These are phyloP conservation scores for Saitozyma sp. DNA, from an alignment of 768 basidiomycete genomes.

Conservation along the genomic window DNA sequence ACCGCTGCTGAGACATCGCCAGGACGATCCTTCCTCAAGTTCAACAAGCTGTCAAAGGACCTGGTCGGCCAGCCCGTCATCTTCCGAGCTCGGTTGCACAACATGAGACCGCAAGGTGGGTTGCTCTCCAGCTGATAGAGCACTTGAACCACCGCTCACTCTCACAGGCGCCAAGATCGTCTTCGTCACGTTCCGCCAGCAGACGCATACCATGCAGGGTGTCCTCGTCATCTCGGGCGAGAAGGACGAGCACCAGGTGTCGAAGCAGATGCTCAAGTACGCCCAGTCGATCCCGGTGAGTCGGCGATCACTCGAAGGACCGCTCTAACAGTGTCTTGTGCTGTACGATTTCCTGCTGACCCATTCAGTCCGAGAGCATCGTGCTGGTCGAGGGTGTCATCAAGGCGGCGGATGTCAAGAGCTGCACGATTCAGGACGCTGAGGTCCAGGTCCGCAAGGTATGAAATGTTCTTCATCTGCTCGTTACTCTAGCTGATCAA, in stretches of 20 bases:
- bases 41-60: slow-evolving; percentile 62
- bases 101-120: slow-evolving; percentile 76
- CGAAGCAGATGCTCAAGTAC: slow-evolving; percentile 98
- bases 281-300: slow-evolving; percentile 64
- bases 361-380: slow-evolving; percentile 69
- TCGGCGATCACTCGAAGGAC: background rate
- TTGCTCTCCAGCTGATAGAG: background rate
- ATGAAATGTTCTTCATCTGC: slow-evolving; percentile 18
- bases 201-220: slow-evolving; percentile 81
- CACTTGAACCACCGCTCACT: slow-evolving; percentile 4
- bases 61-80: slow-evolving; percentile 73
- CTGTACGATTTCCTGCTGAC: slow-evolving; percentile 7
- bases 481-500: slow-evolving; percentile 1
- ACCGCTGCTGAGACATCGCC: too few species aligned
- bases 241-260: slow-evolving; percentile 58
- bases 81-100: slow-evolving; percentile 87
- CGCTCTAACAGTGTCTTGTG: background rate
- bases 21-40: slow-evolving; percentile 59
- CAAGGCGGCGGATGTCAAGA: slow-evolving; percentile 81
- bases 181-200: slow-evolving; percentile 88
- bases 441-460: slow-evolving; percentile 85
- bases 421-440: slow-evolving; percentile 79
- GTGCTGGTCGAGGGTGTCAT: slow-evolving; percentile 84
- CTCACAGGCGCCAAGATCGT: slow-evolving; percentile 78
- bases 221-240: slow-evolving; percentile 69